phyloP scores from a whole-genome alignment of 2,329 filamentous ascomycete species.

The Colletotrichum sp. region DNA sequence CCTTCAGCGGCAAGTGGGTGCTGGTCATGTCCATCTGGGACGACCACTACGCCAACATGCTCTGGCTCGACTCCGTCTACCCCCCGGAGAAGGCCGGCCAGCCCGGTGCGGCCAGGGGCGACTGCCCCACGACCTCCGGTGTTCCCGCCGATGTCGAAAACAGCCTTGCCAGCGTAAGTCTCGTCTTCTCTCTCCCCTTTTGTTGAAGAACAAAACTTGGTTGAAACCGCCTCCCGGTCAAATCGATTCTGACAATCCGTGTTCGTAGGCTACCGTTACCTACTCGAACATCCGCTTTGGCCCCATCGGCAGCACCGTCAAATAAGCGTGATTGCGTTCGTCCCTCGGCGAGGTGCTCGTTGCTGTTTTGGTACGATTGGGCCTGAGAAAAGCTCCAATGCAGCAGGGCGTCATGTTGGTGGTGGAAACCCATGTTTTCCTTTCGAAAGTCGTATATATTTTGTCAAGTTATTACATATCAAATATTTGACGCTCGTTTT shows the following conservation, averaged over 20 bases:
- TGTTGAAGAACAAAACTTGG: too few relatives aligned
- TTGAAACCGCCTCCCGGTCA: too few relatives aligned
- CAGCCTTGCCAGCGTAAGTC: constrained; percentile 22
- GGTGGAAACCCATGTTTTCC: too few relatives aligned
- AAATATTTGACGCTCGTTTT: too few relatives aligned
- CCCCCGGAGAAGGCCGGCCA: constrained; percentile 39
- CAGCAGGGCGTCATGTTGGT: too few relatives aligned
- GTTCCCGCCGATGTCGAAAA: constrained; percentile 27
- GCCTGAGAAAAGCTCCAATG: too few relatives aligned
- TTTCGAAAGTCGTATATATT: too few relatives aligned
- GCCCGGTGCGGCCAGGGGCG: constrained; percentile 28
- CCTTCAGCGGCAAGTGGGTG: constrained; percentile 64
- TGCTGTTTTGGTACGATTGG: too few relatives aligned
- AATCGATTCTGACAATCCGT: too few relatives aligned
- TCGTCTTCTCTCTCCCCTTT: background rate
- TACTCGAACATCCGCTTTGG: constrained; percentile 55
- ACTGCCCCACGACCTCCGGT: constrained; percentile 27
- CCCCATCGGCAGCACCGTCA: constrained; percentile 46
- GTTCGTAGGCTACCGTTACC: constrained; percentile 38
- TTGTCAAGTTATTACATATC: too few relatives aligned
- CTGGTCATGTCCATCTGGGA: constrained; percentile 66
- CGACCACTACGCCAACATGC: constrained; percentile 66
- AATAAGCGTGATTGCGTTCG: background rate
- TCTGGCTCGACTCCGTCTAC: constrained; percentile 71
- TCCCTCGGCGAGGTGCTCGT: too few relatives aligned